phyloP scores from a whole-genome alignment of 1,139 yeast species.

The Kodamaea alishanica region DNA sequence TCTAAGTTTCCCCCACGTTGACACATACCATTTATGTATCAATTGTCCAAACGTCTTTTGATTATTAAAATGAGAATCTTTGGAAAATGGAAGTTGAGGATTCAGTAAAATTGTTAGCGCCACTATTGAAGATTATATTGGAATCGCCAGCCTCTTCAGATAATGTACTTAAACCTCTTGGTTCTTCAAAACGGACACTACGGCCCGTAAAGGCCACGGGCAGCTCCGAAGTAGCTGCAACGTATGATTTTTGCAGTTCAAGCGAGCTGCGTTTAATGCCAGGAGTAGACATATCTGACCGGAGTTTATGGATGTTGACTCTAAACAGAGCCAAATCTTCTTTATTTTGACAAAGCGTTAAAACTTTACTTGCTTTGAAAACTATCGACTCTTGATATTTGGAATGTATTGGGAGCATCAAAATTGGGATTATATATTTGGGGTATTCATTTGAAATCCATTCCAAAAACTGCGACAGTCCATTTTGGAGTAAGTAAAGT shows the following conservation, averaged over 20 bases:
- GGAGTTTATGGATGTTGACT: slow-evolving; percentile 33
- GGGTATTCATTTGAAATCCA: slow-evolving; percentile 24
- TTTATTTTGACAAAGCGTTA: slow-evolving; percentile 27
- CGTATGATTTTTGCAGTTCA: slow-evolving; percentile 1
- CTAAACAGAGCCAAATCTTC: slow-evolving; percentile 29
- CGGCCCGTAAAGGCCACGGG: neutral
- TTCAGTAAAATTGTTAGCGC: too few species aligned
- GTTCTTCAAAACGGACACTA: neutral
- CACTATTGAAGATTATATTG: neutral
- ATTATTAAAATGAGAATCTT: neutral
- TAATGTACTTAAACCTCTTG: neutral
- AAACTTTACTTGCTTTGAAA: slow-evolving; percentile 27
- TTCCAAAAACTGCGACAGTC: slow-evolving; percentile 30
- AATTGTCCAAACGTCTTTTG: neutral
- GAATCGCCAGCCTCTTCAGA: neutral
- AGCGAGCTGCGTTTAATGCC: slow-evolving; percentile 22
- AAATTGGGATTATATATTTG: slow-evolving; percentile 12
- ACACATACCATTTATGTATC: too few species aligned
- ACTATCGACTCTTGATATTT: slow-evolving; percentile 22
- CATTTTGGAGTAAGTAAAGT: slow-evolving; percentile 36
- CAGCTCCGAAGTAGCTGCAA: neutral
- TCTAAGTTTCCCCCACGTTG: too few species aligned
- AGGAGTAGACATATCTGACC: slow-evolving; percentile 40
- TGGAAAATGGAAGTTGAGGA: too few species aligned
- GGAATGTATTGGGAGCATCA: slow-evolving; percentile 8